Percentiles rank a stretch among this genome's conserved stretches.
phyloP scores from a whole-genome alignment of 2,329 filamentous ascomycete species.

The Clarireedia paspali region DNA sequence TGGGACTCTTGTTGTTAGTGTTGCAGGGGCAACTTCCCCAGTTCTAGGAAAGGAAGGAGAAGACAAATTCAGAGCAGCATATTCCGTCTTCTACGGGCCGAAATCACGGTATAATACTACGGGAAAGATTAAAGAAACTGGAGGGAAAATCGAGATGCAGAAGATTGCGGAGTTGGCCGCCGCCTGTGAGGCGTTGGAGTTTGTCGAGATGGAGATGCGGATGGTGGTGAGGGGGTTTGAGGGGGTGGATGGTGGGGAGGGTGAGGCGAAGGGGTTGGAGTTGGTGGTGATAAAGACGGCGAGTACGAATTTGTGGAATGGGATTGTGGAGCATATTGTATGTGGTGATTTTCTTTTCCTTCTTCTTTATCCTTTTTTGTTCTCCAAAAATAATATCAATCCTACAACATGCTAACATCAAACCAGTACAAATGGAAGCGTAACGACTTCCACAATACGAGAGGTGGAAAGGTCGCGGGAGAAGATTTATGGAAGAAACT shows the following conservation, averaged over 20 bases:
- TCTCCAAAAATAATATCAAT: too few species aligned
- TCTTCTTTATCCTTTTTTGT: too few species aligned
- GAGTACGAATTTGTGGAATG: slow-evolving; percentile 10
- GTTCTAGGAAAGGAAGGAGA: background rate
- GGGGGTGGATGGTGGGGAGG: background rate
- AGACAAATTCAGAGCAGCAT: background rate
- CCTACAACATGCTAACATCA: background rate
- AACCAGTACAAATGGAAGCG: slow-evolving; percentile 9
- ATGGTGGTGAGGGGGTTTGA: slow-evolving; percentile 1
- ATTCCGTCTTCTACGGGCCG: background rate
- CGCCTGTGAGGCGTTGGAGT: slow-evolving; percentile 3
- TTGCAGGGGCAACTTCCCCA: background rate
- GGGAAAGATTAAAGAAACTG: background rate
- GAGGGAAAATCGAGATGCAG: background rate
- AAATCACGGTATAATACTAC: slow-evolving; percentile 1
- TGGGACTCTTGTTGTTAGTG: slow-evolving; percentile 1
- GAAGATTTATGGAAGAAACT: background rate
- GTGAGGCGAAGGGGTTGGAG: background rate
- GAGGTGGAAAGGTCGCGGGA: slow-evolving; percentile 2
- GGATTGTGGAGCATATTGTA: slow-evolving; percentile 7
- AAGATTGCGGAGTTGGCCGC: slow-evolving; percentile 4
- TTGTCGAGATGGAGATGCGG: slow-evolving; percentile 1
- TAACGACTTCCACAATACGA: slow-evolving; percentile 3
- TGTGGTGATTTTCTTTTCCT: background rate
- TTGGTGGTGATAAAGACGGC: background rate